These are phyloP conservation scores for Hawksworthiomyces lignivorus DNA, from an alignment of 2,329 filamentous ascomycete species.

Conservation along the genomic window DNA sequence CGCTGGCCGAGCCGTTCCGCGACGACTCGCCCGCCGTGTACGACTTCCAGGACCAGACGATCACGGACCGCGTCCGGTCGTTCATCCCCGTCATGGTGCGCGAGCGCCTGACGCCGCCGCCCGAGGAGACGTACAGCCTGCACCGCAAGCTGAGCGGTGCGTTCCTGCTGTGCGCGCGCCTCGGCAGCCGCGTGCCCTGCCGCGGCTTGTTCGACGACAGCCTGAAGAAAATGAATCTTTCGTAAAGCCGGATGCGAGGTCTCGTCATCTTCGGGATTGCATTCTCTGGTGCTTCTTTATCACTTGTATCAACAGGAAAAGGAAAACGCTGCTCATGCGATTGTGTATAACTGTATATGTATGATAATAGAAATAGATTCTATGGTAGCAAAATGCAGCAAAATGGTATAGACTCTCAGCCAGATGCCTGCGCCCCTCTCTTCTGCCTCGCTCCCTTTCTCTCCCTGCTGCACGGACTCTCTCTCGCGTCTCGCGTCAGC, in stretches of 20 bases:
- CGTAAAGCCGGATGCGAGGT: no score
- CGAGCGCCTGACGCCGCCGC: conserved; percentile 81
- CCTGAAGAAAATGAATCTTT: conserved; percentile 28
- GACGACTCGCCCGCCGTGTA: conserved; percentile 71
- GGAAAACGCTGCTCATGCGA: not conserved
- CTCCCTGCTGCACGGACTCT: no score
- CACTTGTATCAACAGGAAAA: not conserved
- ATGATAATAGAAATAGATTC: no score
- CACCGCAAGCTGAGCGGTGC: conserved; percentile 94
- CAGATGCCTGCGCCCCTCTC: no score
- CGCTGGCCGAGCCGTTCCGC: conserved; percentile 86
- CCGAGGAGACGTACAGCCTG: conserved; percentile 93
- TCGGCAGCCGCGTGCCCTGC: conserved; percentile 78
- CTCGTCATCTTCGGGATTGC: no score
- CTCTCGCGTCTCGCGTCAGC: conserved; percentile 23
- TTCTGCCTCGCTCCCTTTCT: not conserved
- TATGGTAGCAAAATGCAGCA: no score
- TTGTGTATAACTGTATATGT: not conserved
- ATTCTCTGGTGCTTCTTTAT: conserved; percentile 4
- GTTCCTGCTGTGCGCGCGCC: conserved; percentile 79
- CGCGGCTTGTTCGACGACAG: conserved; percentile 67
- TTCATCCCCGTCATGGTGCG: conserved; percentile 90
- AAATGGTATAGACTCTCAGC: no score
- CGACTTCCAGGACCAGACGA: conserved; percentile 90
- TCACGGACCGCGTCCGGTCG: conserved; percentile 82